Conservation (phyloP, 2,329 filamentous ascomycete genomes). For the Thelonectria olida region DNA sequence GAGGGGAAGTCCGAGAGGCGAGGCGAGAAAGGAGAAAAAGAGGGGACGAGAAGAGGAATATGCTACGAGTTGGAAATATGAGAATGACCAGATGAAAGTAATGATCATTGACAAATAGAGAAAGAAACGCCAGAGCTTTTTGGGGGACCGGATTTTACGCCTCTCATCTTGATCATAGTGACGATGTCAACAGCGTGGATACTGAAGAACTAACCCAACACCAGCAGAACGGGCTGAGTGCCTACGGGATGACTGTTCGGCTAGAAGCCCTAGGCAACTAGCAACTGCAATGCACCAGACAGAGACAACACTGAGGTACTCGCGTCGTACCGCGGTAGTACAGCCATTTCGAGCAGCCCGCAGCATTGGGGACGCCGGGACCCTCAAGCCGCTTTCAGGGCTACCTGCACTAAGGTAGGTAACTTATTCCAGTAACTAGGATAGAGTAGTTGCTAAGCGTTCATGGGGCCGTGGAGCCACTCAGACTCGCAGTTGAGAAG, state of each 20-base stretch:
- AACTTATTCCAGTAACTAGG: conserved; percentile 33
- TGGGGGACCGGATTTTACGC: neutral
- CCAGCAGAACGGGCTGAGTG: neutral
- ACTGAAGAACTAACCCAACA: neutral
- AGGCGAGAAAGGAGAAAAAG: conserved; percentile 1
- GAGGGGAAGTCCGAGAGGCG: neutral
- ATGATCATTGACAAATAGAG: conserved; percentile 1
- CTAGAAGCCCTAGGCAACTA: neutral
- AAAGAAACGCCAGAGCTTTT: neutral
- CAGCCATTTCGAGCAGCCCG: conserved; percentile 34
- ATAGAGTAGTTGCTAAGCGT: conserved; percentile 31
- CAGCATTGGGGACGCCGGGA: conserved; percentile 27
- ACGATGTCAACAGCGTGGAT: neutral
- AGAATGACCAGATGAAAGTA: neutral
- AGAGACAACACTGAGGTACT: conserved; percentile 13
- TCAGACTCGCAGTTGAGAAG: conserved; percentile 20
- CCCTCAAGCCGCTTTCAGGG: conserved; percentile 29
- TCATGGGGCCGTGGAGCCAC: conserved; percentile 34
- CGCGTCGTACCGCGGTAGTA: conserved; percentile 17
- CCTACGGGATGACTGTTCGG: neutral
- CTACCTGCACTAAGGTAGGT: conserved; percentile 33
- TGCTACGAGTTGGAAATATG: conserved; percentile 14
- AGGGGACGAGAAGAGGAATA: conserved; percentile 5
- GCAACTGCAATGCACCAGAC: neutral
- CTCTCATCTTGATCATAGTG: conserved; percentile 6